Evolutionary conservation across 768 basidiomycete genomes (phyloP).

Genomic region (Lentinula boryana): DNA sequence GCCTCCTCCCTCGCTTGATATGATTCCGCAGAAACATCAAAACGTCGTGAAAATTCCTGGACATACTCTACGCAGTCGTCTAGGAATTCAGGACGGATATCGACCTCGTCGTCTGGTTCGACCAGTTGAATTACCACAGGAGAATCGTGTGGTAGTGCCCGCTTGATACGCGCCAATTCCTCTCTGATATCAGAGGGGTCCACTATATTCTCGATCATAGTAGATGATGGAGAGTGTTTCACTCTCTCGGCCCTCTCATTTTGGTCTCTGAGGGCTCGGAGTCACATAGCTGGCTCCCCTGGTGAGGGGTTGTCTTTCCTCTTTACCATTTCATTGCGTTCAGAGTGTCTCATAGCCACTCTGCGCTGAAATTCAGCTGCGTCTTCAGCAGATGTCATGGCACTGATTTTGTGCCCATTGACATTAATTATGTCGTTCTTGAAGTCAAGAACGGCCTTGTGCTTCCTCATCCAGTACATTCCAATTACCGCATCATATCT

Average conservation of each 20-base stretch:
- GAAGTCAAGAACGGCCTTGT: background rate
- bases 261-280: background rate
- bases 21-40: no score
- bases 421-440: no score
- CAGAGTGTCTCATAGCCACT: background rate
- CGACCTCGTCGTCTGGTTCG: background rate
- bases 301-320: background rate
- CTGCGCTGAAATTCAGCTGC: background rate
- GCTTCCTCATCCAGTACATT: background rate
- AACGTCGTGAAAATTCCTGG: no score
- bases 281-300: no score
- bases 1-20: no score
- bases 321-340: background rate
- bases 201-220: background rate
- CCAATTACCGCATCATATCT: background rate
- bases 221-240: background rate
- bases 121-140: background rate
- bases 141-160: no score
- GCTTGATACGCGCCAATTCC: background rate
- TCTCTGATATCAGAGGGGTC: background rate
- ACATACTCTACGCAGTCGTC: background rate
- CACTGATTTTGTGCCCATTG: no score
- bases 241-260: background rate
- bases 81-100: background rate
- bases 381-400: background rate